A percentile compares a stretch with the other conserved stretches of the same genome.
Evolutionary conservation across 345 rosid species (phyloP).

Genomic region (Euphorbia tirucalli): DNA sequence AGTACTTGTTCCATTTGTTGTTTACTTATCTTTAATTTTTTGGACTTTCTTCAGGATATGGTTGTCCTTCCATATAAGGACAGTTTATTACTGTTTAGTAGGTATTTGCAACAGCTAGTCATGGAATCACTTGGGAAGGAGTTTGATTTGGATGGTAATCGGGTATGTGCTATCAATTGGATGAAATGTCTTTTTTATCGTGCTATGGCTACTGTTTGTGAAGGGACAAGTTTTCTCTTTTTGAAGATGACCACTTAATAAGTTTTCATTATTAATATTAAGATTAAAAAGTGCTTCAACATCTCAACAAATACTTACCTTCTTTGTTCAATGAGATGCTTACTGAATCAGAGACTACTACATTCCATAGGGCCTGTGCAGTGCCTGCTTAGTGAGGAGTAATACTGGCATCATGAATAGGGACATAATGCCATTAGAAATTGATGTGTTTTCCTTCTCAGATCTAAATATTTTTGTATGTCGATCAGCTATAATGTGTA

Average conservation of each 20-base stretch:
- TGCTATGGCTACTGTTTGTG: neutral
- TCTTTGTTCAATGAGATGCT: too few species aligned
- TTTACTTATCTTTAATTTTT: neutral
- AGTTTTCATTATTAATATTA: neutral
- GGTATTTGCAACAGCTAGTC: conserved; percentile 94
- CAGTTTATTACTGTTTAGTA: conserved; percentile 83
- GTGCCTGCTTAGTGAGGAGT: neutral
- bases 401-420: neutral
- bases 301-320: neutral
- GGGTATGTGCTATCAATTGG: conserved; percentile 48
- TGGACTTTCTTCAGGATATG: conserved; percentile 71
- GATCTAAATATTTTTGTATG: too few species aligned
- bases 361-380: too few species aligned
- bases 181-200: neutral
- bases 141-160: conserved; percentile 90
- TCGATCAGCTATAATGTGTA: too few species aligned
- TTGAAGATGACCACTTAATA: conserved; percentile 10
- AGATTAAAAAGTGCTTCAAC: neutral
- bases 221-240: neutral
- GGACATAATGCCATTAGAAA: neutral
- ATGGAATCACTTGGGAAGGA: conserved; percentile 99
- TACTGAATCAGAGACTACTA: too few species aligned
- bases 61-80: conserved; percentile 99
- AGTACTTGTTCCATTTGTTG: neutral
- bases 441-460: neutral